Conservation (phyloP, 2,329 filamentous ascomycete species). For the Monosporascus sp. region DNA sequence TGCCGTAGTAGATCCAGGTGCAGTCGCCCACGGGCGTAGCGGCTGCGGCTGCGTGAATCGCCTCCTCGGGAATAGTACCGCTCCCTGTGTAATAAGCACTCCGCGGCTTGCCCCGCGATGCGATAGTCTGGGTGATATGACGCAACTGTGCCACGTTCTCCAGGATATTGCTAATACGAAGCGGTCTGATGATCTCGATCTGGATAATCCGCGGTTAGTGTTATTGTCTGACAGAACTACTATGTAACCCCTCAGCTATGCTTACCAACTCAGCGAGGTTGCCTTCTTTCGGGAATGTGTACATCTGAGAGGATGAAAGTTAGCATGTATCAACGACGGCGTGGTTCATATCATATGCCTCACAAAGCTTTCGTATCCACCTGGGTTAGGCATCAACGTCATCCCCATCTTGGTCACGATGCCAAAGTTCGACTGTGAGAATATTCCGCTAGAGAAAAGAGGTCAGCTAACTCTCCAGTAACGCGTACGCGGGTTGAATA, state of each 20-base stretch:
- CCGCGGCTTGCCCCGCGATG: conserved; percentile 29
- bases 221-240: background rate
- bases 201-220: conserved; percentile 7
- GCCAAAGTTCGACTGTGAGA: conserved; percentile 45
- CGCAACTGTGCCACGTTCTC: conserved; percentile 33
- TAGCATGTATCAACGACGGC: background rate
- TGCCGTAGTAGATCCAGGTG: conserved; percentile 31
- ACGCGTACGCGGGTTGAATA: background rate
- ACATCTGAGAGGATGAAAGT: conserved; percentile 31
- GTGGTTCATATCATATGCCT: conserved; percentile 2
- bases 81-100: conserved; percentile 26
- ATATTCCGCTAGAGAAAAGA: conserved; percentile 31
- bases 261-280: conserved; percentile 40
- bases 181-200: conserved; percentile 42
- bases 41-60: conserved; percentile 26
- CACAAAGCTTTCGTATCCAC: conserved; percentile 38
- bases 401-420: conserved; percentile 50
- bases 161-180: conserved; percentile 33
- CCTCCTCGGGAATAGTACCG: conserved; percentile 26
- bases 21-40: conserved; percentile 27
- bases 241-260: background rate
- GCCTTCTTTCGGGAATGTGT: conserved; percentile 42
- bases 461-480: background rate
- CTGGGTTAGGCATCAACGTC: conserved; percentile 47
- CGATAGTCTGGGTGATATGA: conserved; percentile 31